Base-by-base conservation (phyloP, 2,329 filamentous ascomycete genomes). In the Mariannaea elegans region DNA sequence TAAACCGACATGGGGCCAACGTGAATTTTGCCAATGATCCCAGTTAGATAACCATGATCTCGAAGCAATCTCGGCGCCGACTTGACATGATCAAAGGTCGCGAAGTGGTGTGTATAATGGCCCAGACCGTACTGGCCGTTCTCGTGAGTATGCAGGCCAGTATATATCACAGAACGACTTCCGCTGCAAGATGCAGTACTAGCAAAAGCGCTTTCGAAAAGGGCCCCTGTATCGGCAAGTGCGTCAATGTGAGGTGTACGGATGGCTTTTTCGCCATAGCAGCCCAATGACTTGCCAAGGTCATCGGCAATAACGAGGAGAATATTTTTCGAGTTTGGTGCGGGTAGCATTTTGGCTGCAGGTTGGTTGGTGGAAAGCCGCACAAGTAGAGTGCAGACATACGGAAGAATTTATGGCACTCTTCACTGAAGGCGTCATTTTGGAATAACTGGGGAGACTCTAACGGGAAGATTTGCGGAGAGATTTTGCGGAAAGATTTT, bases 21-120 rank as follows among this genome's bases (percentile, higher is more conserved):
- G 44, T 84, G 82, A 0, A 84, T 71, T 63, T 84, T 84, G 3
- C 80, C 80, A 2, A 83, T 67, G 23, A 84, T 78, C 0, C 79
- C 81, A 0, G 80, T 83, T 41, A 70, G 73, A 59, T 82, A 81
- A 1, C 78, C 80, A 1, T 68, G 61, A 2, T 67, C 51, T n/a
- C 73, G 73, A 59, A 84, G 75, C 0, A 81, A 54, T 0, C 56
- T 56, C 38, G 81, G 81, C 0, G 71, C 68, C 1, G 78, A 79
- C 42, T 82, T 73, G 23, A 83, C 68, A 57, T 80, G 70, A 36
- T 80, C 74, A 58, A 77, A 79, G 0, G 78, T 83, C 60, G 73
- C 68, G 49, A 84, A 83, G 58, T 80, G 78, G 59, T 77, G 24
- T 27, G 24, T 73, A 39, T 65, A 61, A 8, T 72, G 69, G 21